Evolutionary conservation across 2,329 filamentous ascomycete genomes (phyloP), one percentile per base, ranked within the genome.

Genomic region (Exserohilum rostratum): DNA sequence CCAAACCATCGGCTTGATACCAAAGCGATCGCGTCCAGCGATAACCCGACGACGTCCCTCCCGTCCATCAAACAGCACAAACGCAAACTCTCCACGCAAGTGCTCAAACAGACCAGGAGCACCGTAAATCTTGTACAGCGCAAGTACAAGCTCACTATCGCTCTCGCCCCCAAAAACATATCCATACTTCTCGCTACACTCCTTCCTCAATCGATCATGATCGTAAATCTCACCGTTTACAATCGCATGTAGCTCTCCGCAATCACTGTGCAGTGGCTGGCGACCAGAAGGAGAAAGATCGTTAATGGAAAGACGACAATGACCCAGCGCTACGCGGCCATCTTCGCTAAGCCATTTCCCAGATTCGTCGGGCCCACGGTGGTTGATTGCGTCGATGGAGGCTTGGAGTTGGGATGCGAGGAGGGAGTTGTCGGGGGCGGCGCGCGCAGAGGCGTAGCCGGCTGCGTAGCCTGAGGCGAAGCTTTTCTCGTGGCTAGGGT

Each of bases 151-250:
- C 59, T 85, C 83, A 38, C 78, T 79, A 60, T 85, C 82, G 46
- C 77, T 79, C 27, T 70, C 64, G 25, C 80, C 73, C 22, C 69
- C 67, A 71, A 85, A 85, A 1, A 62, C 37, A 65, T 82, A 83
- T 12, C 46, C 51, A 5, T 38, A 40, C 18, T 69, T 65, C 33
- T 71, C 70, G 3, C 71, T 50, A 17, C 64, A 52, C 7, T 75
- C 62, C 9, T 60, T 61, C 20, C 80, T 77, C 11, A 82, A 71
- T 3, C 68, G 58, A 43, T 83, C 81, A 53, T 80, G 73, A 64
- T 83, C 80, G 67, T 86, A 86, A 22, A 86, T 76, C 65, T 86
- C 83, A 30, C 84, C 83, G 56, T 85, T 86, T 17, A 85, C 82
- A 15, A 85, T 78, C 2, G 81, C 82, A 65, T 85, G 82, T n/a